These are phyloP conservation scores for Phaeosphaeriaceae sp. DNA, from an alignment of 2,329 filamentous ascomycete genomes.

Conservation along the genomic window DNA sequence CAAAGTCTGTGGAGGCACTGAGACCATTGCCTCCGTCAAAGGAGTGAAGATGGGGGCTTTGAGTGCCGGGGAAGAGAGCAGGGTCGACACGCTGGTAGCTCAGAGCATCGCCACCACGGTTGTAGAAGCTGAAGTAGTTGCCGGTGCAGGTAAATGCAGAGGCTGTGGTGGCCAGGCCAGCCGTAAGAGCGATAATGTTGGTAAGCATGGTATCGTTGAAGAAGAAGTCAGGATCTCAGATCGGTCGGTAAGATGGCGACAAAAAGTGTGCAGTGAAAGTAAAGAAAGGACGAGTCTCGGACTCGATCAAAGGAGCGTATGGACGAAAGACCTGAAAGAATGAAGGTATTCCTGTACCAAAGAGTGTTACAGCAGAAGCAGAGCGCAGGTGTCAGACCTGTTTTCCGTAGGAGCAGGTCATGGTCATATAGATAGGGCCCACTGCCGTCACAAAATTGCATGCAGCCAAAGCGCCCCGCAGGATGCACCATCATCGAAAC, in stretches of 20 bases:
- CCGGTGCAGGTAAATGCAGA: slow-evolving; percentile 45
- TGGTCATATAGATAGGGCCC: slow-evolving; percentile 26
- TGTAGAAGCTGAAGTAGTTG: slow-evolving; percentile 50
- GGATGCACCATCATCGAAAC: slow-evolving; percentile 16
- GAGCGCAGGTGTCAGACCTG: slow-evolving; percentile 12
- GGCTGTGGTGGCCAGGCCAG: slow-evolving; percentile 38
- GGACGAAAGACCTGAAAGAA: slow-evolving; percentile 24
- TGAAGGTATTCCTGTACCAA: slow-evolving; percentile 46
- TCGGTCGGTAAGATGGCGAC: slow-evolving; percentile 4
- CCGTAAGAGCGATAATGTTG: slow-evolving; percentile 36
- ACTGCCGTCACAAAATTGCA: slow-evolving; percentile 19
- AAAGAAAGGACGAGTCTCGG: slow-evolving; percentile 42
- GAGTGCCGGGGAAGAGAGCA: slow-evolving; percentile 39
- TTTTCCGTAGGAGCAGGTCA: slow-evolving; percentile 13
- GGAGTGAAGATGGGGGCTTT: slow-evolving; percentile 46
- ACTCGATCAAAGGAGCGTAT: slow-evolving; percentile 41
- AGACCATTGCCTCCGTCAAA: slow-evolving; percentile 48
- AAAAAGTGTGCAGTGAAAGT: neutral
- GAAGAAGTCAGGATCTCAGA: slow-evolving; percentile 11
- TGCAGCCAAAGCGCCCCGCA: slow-evolving; percentile 19
- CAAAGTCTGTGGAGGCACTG: slow-evolving; percentile 34
- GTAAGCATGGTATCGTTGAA: slow-evolving; percentile 35
- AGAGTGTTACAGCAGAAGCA: slow-evolving; percentile 20
- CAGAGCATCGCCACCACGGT: slow-evolving; percentile 41
- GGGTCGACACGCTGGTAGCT: slow-evolving; percentile 47